These are phyloP conservation scores for Nothophaeocryptopus gaeumannii DNA, from an alignment of 2,329 filamentous ascomycete species.

Conservation along the genomic window DNA sequence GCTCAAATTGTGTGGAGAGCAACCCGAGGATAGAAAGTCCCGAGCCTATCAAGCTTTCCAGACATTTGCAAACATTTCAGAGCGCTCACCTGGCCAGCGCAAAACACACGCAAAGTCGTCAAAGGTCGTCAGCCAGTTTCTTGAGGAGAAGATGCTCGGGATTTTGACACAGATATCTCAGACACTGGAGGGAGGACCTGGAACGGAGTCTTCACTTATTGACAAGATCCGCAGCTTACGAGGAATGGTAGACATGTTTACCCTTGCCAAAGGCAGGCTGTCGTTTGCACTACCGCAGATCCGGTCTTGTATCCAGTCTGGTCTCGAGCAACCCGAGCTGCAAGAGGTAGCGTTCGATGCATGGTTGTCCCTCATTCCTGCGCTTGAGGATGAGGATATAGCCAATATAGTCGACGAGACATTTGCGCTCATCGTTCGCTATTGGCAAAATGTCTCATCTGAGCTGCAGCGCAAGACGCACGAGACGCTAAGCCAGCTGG, in stretches of 20 bases:
- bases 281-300: constrained; percentile 85
- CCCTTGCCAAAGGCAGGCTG: constrained; percentile 68
- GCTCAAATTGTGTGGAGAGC: constrained; percentile 74
- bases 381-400: constrained; percentile 75
- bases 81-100: constrained; percentile 46
- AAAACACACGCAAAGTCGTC: constrained; percentile 47
- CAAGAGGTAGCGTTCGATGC: constrained; percentile 75
- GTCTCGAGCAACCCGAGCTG: constrained; percentile 71
- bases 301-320: constrained; percentile 85
- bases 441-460: constrained; percentile 69
- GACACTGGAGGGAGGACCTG: constrained; percentile 56
- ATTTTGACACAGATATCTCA: constrained; percentile 81
- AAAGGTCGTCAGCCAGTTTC: constrained; percentile 67
- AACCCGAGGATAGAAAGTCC: constrained; percentile 47
- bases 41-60: constrained; percentile 49
- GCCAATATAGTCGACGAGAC: constrained; percentile 81
- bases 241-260: constrained; percentile 85
- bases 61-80: constrained; percentile 48
- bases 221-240: constrained; percentile 77
- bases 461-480: constrained; percentile 59
- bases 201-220: constrained; percentile 12
- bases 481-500: constrained; percentile 61
- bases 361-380: constrained; percentile 75
- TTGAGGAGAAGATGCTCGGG: constrained; percentile 80
- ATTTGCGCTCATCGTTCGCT: constrained; percentile 78